Evolutionary conservation across 208 protist genomes (phyloP).

Genomic region (Balamuthia mandrillaris): DNA sequence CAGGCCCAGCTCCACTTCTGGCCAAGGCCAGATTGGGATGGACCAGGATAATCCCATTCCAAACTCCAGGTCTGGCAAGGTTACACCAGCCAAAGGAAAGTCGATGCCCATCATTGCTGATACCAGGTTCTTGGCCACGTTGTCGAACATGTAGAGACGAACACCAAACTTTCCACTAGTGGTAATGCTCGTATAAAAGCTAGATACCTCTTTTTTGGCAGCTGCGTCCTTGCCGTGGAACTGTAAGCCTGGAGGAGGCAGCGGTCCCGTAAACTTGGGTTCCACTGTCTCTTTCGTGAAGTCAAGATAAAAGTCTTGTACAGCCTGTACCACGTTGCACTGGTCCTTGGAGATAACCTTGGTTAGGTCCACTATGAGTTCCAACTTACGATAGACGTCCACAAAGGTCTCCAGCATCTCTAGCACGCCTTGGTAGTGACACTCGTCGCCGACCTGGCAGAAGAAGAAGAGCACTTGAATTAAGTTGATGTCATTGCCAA

Average conservation of each 20-base stretch:
- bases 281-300: not conserved
- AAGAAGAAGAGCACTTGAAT: not conserved
- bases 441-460: not conserved
- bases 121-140: not conserved
- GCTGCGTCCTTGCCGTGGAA: not conserved
- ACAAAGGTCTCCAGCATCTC: not conserved
- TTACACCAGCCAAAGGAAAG: conserved; percentile 25
- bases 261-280: not conserved
- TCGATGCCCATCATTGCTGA: not conserved
- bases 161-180: not conserved
- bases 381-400: not conserved
- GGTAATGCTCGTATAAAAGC: not conserved
- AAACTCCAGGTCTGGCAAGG: not conserved
- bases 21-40: conserved; percentile 11
- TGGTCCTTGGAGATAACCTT: not conserved
- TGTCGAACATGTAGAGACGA: not conserved
- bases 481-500: conserved; percentile 14
- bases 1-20: not conserved
- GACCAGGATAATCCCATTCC: not conserved
- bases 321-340: conserved; percentile 8
- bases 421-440: not conserved
- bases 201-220: not conserved
- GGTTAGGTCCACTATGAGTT: not conserved
- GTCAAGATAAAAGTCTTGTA: not conserved
- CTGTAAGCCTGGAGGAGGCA: conserved; percentile 10